These are phyloP conservation scores for Lactifluus pinguis DNA, from an alignment of 768 basidiomycete genomes.

Conservation along the genomic window DNA sequence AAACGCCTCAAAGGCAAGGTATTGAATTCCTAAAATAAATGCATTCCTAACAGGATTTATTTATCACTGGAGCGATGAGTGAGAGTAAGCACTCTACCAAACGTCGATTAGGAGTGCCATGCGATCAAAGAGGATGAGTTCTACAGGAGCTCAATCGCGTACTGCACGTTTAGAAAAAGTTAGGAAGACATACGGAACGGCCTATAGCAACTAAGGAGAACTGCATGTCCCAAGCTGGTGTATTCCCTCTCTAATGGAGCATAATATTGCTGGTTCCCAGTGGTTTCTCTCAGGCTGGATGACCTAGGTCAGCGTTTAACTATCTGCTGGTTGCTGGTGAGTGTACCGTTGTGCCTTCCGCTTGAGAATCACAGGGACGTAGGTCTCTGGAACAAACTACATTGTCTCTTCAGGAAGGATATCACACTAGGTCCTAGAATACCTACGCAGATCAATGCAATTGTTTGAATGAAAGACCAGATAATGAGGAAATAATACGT, in stretches of 20 bases:
- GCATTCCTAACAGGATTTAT: slow-evolving; percentile 26
- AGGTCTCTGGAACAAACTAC: slow-evolving; percentile 69
- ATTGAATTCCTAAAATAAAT: slow-evolving; percentile 35
- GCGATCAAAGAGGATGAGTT: slow-evolving; percentile 53
- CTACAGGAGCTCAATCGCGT: slow-evolving; percentile 27
- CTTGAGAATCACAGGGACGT: slow-evolving; percentile 49
- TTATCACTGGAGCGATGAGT: not conserved
- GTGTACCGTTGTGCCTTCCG: slow-evolving; percentile 47
- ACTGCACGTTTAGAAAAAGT: not conserved
- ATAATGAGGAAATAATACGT: slow-evolving; percentile 63
- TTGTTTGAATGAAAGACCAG: slow-evolving; percentile 54
- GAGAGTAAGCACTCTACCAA: slow-evolving; percentile 40
- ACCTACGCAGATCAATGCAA: slow-evolving; percentile 45
- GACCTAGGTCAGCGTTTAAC: not conserved
- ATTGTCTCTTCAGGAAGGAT: not conserved
- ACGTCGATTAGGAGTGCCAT: slow-evolving; percentile 68
- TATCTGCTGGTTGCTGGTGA: not conserved
- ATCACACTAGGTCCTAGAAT: not conserved
- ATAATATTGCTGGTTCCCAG: slow-evolving; percentile 44
- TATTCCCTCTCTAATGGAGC: slow-evolving; percentile 50
- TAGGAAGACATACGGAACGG: slow-evolving; percentile 55
- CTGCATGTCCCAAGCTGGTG: slow-evolving; percentile 36
- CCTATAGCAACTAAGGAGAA: slow-evolving; percentile 52
- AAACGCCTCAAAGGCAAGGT: slow-evolving; percentile 47
- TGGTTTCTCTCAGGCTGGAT: slow-evolving; percentile 42